Conservation (phyloP, 805 yeast species). For the Hanseniaspora mollemarum region DNA sequence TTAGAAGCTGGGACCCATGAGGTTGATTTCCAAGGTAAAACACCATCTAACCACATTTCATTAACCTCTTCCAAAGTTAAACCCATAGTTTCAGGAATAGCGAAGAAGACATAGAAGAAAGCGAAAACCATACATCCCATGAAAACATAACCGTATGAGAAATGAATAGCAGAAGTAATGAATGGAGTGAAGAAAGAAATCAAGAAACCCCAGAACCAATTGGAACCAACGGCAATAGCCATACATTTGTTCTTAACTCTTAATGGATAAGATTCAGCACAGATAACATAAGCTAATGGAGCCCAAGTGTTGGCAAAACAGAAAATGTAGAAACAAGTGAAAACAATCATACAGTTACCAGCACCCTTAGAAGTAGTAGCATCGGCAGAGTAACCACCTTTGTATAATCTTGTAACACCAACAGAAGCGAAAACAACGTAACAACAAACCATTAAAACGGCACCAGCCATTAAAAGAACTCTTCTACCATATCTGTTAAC, state of each 20-base stretch:
- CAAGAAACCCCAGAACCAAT: conserved; percentile 54
- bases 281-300: conserved; percentile 49
- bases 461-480: conserved; percentile 36
- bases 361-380: conserved; percentile 21
- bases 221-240: conserved; percentile 49
- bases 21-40: conserved; percentile 39
- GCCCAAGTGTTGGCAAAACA: conserved; percentile 65
- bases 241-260: conserved; percentile 48
- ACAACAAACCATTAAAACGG: conserved; percentile 36
- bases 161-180: conserved; percentile 53
- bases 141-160: conserved; percentile 58
- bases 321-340: conserved; percentile 43
- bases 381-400: conserved; percentile 28
- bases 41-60: conserved; percentile 40
- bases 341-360: conserved; percentile 33
- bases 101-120: conserved; percentile 58
- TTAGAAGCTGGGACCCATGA: conserved; percentile 43
- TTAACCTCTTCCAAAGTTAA: conserved; percentile 74
- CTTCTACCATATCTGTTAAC: conserved; percentile 45
- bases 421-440: conserved; percentile 41
- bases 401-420: conserved; percentile 39
- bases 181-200: conserved; percentile 67
- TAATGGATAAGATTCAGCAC: conserved; percentile 56
- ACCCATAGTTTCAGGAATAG: conserved; percentile 70
- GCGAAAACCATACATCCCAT: conserved; percentile 50